Conservation (phyloP, 108 stramenopile species). For the Cylindrotheca fusiformis region DNA sequence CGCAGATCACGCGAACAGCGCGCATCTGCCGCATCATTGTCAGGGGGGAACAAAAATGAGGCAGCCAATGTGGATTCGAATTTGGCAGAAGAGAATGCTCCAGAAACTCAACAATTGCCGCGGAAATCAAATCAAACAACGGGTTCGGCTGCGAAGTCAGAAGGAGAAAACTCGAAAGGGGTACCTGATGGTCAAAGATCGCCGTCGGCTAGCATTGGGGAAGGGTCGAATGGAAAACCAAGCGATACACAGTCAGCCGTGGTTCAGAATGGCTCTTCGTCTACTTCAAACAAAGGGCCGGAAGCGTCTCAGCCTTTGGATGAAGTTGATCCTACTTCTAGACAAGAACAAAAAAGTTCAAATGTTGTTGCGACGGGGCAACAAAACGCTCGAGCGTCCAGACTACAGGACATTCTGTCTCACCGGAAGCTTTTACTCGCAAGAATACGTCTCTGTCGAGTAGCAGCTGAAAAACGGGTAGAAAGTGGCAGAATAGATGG, state of each 20-base stretch:
- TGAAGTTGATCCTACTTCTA: background rate
- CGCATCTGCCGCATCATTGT: background rate
- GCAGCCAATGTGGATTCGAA: too few relatives aligned
- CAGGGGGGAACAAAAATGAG: background rate
- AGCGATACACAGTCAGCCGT: background rate
- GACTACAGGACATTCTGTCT: slow-evolving; percentile 23
- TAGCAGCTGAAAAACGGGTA: slow-evolving; percentile 33
- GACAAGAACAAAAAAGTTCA: background rate
- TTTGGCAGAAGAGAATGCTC: too few relatives aligned
- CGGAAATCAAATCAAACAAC: too few relatives aligned
- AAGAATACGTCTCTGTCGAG: slow-evolving; percentile 26
- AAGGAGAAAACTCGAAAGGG: too few relatives aligned
- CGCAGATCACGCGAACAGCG: slow-evolving; percentile 22
- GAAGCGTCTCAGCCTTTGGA: slow-evolving; percentile 5
- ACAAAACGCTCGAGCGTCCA: slow-evolving; percentile 12
- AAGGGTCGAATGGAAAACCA: background rate
- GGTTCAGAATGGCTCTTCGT: background rate
- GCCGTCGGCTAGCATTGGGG: too few relatives aligned
- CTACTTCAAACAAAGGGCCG: background rate
- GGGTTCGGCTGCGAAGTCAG: too few relatives aligned
- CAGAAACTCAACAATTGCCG: too few relatives aligned
- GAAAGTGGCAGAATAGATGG: background rate
- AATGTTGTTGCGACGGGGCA: background rate
- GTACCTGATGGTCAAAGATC: too few relatives aligned
- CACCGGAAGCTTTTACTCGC: slow-evolving; percentile 36